A percentile compares a stretch with the other conserved stretches of the same genome.
Conservation (phyloP, 441 rosid genomes). For the Pelargonium myrrhifolium region DNA sequence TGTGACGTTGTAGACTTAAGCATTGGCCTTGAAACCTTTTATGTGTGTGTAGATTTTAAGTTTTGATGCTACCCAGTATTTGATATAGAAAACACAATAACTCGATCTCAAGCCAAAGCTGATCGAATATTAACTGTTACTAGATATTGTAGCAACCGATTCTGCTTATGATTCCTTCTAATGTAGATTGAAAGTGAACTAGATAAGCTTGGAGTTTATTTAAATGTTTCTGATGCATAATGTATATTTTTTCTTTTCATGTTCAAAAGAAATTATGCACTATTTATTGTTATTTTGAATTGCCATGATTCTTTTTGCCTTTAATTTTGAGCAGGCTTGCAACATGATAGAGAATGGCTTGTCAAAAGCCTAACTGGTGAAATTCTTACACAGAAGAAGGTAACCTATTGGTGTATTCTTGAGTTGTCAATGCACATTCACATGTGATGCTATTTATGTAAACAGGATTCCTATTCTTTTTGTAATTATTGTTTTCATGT, state of each 20-base stretch:
- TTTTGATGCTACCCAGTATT: not conserved
- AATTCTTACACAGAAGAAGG: conserved; percentile 82
- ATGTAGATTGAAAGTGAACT: not conserved
- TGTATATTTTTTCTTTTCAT: not conserved
- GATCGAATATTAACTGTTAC: not conserved
- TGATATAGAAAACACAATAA: not conserved
- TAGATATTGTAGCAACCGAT: not conserved
- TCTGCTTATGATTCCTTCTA: not conserved
- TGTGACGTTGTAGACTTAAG: not conserved
- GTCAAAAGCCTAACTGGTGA: conserved; percentile 69
- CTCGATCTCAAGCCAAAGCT: not conserved
- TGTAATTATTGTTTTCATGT: too few species aligned
- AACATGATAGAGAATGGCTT: conserved; percentile 89
- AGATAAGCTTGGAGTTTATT: not conserved
- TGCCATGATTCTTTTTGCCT: conserved; percentile 15
- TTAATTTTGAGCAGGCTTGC: conserved; percentile 45
- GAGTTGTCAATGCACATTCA: not conserved
- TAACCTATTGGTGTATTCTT: conserved; percentile 20
- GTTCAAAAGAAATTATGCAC: too few species aligned
- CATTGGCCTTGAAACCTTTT: not conserved
- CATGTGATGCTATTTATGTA: not conserved
- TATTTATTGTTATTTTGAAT: not conserved
- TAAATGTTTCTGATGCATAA: not conserved
- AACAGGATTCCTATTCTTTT: too few species aligned
- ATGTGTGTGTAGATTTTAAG: not conserved